phyloP scores from a whole-genome alignment of 306 rosid species.

The Cucumis melo region DNA sequence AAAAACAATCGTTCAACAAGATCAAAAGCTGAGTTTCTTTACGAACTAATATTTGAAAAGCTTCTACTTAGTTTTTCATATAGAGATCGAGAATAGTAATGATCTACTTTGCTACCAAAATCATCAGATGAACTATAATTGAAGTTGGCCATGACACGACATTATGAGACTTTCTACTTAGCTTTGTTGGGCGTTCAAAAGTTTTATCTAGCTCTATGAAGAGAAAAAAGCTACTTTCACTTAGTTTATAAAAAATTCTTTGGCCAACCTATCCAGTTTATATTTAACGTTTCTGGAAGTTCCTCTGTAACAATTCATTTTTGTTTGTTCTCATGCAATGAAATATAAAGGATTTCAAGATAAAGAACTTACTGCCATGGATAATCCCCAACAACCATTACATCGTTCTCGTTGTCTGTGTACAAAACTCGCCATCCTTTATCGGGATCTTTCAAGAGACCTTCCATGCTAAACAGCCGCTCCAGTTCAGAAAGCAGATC shows the following conservation, averaged over 20 bases:
- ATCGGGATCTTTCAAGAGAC: conserved; percentile 60
- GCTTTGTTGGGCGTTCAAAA: neutral
- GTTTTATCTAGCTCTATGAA: neutral
- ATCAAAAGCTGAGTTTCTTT: neutral
- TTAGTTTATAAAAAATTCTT: neutral
- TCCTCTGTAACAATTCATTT: neutral
- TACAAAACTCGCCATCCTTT: conserved; percentile 86
- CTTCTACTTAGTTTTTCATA: neutral
- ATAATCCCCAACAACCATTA: conserved; percentile 96
- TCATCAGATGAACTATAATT: neutral
- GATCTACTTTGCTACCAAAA: neutral
- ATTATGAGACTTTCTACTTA: neutral
- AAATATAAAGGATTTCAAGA: neutral
- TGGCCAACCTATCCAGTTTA: neutral
- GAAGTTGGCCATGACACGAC: neutral
- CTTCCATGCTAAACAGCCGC: conserved; percentile 91
- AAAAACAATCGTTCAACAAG: neutral
- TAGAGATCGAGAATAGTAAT: neutral
- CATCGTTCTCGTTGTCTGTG: conserved; percentile 86
- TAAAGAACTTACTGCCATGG: conserved; percentile 76
- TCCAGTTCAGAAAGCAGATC: conserved; percentile 77
- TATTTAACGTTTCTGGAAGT: neutral
- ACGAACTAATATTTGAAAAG: neutral
- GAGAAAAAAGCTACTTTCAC: neutral
- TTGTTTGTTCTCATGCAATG: neutral